Conservation (phyloP, 2,329 filamentous ascomycete species). For the Cercospora citrullina region DNA sequence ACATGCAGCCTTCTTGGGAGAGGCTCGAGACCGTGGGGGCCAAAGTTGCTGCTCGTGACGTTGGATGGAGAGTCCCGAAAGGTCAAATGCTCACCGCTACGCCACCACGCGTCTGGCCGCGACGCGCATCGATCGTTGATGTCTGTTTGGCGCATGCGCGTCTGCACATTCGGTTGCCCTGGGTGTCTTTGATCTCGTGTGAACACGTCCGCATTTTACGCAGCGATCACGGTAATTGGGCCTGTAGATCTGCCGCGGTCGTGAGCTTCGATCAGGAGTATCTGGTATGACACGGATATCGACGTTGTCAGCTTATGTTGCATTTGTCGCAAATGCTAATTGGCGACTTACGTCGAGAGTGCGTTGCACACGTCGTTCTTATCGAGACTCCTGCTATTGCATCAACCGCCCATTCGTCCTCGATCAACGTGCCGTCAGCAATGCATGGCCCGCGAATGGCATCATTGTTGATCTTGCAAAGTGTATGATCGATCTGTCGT, state of each 20-base stretch:
- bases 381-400: background rate
- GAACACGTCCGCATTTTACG: background rate
- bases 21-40: background rate
- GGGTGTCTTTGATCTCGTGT: background rate
- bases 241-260: background rate
- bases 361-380: background rate
- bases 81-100: constrained; percentile 2
- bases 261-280: background rate
- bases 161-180: background rate
- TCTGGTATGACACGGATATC: background rate
- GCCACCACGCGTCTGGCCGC: background rate
- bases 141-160: constrained; percentile 2
- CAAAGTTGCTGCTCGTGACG: constrained; percentile 2
- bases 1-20: background rate
- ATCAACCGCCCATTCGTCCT: background rate
- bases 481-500: background rate
- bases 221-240: background rate
- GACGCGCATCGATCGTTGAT: constrained; percentile 8
- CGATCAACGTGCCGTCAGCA: background rate
- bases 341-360: background rate
- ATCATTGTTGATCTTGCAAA: background rate
- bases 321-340: background rate
- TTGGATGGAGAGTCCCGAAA: background rate
- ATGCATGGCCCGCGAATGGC: background rate
- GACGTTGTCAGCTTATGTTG: background rate